A percentile compares a stretch with the other conserved stretches of the same genome.
Conservation (phyloP, 345 rosid species). For the Boechera retrofracta region DNA sequence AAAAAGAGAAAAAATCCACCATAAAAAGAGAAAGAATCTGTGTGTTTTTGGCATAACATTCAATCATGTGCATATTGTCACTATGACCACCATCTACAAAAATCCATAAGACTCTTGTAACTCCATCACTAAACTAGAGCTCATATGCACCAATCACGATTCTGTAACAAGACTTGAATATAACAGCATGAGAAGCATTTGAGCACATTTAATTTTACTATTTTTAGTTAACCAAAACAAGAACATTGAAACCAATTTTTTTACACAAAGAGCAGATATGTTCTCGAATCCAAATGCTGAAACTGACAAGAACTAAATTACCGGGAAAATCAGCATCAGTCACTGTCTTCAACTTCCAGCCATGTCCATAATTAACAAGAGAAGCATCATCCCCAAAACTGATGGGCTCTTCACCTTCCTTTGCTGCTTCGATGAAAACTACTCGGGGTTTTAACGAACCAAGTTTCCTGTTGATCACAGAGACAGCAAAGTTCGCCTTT, state of each 20-base stretch:
- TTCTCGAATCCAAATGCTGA: conserved; percentile 25
- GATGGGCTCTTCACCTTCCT: conserved; percentile 73
- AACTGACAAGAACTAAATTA: conserved; percentile 15
- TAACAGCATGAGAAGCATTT: conserved; percentile 8
- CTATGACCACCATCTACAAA: not conserved
- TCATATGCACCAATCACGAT: not conserved
- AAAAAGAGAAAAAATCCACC: not conserved
- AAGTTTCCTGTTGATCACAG: conserved; percentile 69
- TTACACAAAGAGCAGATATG: not conserved
- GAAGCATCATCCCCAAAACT: conserved; percentile 74
- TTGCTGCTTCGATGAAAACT: conserved; percentile 64
- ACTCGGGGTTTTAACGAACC: conserved; percentile 51
- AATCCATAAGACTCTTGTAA: not conserved
- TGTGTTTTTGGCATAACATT: not conserved
- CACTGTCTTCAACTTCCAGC: conserved; percentile 73
- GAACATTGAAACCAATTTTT: not conserved
- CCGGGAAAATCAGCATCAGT: conserved; percentile 51
- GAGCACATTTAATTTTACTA: not conserved
- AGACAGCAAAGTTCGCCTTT: conserved; percentile 79
- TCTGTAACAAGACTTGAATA: not conserved
- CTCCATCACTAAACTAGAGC: not conserved
- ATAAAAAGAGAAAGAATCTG: not conserved
- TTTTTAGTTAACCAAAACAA: conserved; percentile 5
- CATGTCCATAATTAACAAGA: conserved; percentile 68
- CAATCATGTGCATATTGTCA: not conserved